Percentiles rank a stretch among this genome's conserved stretches.
phyloP scores from a whole-genome alignment of 371 early-diverging fungal genomes.

The Circinella minor region DNA sequence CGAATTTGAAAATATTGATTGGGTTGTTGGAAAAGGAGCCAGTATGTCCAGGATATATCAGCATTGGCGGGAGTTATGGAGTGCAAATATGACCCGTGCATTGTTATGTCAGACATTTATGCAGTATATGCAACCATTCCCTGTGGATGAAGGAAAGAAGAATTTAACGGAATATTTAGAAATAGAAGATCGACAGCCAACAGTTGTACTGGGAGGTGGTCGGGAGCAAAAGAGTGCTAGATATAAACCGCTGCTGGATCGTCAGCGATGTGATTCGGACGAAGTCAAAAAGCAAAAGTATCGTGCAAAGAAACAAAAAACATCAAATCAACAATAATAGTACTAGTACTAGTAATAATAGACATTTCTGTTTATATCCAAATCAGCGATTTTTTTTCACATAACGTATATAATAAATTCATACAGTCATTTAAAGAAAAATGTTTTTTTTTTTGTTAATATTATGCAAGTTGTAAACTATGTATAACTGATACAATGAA shows the following conservation, averaged over 20 bases:
- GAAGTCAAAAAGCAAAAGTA: slow-evolving; percentile 51
- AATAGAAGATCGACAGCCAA: slow-evolving; percentile 11
- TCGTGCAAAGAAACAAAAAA: slow-evolving; percentile 39
- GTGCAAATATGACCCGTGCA: slow-evolving; percentile 52
- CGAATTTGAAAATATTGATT: slow-evolving; percentile 68
- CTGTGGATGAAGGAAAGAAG: slow-evolving; percentile 3
- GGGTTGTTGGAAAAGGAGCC: slow-evolving; percentile 45
- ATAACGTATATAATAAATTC: too few species aligned
- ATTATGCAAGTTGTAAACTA: too few species aligned
- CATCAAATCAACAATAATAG: background rate
- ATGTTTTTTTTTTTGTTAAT: too few species aligned
- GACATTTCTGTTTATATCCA: too few species aligned
- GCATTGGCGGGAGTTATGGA: slow-evolving; percentile 58
- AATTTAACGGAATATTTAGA: slow-evolving; percentile 14
- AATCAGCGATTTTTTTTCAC: too few species aligned
- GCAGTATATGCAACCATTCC: slow-evolving; percentile 11
- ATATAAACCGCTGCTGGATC: slow-evolving; percentile 35
- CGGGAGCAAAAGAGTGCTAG: slow-evolving; percentile 28
- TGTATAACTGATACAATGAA: too few species aligned
- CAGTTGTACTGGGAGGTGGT: slow-evolving; percentile 46
- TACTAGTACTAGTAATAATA: too few species aligned
- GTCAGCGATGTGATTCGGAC: slow-evolving; percentile 49
- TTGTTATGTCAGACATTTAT: slow-evolving; percentile 34
- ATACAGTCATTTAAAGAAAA: too few species aligned
- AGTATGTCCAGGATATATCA: slow-evolving; percentile 21